Conservation (phyloP, 441 rosid genomes). For the Populus trichocarpa region DNA sequence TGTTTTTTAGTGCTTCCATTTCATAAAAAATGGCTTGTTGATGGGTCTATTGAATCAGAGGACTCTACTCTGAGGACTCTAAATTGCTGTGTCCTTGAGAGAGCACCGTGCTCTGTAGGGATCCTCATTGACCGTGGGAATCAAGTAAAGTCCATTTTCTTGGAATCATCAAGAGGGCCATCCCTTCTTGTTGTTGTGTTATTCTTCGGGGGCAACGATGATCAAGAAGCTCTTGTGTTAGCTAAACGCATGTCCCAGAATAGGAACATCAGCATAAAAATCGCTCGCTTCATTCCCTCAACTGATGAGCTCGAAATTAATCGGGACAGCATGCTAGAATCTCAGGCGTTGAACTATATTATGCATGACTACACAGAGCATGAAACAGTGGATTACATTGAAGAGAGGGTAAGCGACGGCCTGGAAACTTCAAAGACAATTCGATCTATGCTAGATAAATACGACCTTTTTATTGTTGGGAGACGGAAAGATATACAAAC, state of each 20-base stretch:
- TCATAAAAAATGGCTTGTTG: slow-evolving; percentile 31
- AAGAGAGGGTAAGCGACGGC: background rate
- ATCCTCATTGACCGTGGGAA: slow-evolving; percentile 23
- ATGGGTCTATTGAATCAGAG: slow-evolving; percentile 24
- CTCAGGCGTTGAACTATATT: background rate
- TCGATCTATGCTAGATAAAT: background rate
- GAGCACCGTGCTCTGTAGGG: slow-evolving; percentile 42
- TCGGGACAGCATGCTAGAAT: background rate
- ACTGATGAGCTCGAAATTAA: background rate
- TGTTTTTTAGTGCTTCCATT: slow-evolving; percentile 40
- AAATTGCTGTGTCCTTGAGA: slow-evolving; percentile 24
- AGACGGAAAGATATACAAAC: background rate
- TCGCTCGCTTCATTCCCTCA: background rate
- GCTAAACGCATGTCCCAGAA: background rate
- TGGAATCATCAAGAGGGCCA: background rate
- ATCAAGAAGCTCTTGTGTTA: background rate
- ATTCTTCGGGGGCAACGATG: slow-evolving; percentile 1
- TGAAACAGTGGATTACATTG: background rate
- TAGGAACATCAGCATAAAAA: background rate
- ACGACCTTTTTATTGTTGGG: background rate
- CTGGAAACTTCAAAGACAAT: background rate
- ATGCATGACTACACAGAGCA: background rate
- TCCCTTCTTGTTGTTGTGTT: background rate
- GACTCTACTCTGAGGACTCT: slow-evolving; percentile 15
- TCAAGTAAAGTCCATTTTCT: background rate